phyloP scores from a whole-genome alignment of 768 basidiomycete genomes.

The Solioccasus polychromus region DNA sequence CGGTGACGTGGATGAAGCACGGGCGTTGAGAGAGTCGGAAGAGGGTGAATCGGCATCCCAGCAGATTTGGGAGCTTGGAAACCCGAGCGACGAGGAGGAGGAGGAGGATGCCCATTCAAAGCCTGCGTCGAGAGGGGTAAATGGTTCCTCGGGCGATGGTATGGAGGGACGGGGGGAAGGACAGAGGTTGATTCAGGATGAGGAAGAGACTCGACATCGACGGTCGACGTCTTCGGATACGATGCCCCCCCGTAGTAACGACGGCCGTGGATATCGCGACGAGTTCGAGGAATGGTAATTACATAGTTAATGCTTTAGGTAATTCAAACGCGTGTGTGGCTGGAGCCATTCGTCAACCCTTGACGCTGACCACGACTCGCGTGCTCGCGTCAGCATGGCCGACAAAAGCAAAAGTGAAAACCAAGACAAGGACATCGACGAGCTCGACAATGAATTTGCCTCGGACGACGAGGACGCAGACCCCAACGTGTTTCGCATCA shows the following conservation, averaged over 20 bases:
- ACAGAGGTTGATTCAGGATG: conserved; percentile 38
- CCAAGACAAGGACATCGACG: conserved; percentile 43
- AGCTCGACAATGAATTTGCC: conserved; percentile 44
- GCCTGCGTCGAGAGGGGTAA: conserved; percentile 18
- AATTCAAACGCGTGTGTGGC: conserved; percentile 16
- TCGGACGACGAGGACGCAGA: conserved; percentile 39
- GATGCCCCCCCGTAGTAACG: conserved; percentile 28
- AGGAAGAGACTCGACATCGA: conserved; percentile 31
- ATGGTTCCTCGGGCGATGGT: conserved; percentile 9
- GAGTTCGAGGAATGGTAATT: conserved; percentile 35
- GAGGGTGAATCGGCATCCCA: conserved; percentile 35
- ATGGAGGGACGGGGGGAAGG: conserved; percentile 39
- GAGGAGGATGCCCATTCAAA: conserved; percentile 39
- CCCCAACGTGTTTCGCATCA: conserved; percentile 43
- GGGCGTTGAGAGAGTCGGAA: conserved; percentile 32
- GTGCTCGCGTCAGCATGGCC: conserved; percentile 13
- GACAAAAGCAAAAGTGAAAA: conserved; percentile 15
- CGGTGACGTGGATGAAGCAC: conserved; percentile 36
- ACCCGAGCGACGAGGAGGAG: conserved; percentile 67
- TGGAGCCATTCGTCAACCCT: background rate
- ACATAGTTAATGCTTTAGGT: background rate
- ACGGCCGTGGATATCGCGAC: conserved; percentile 24
- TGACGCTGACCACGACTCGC: background rate
- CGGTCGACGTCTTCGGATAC: conserved; percentile 38
- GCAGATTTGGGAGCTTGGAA: conserved; percentile 70